A percentile compares a stretch with the other conserved stretches of the same genome.
These are phyloP conservation scores for Auriculariales sp. DNA, from an alignment of 768 basidiomycete species.

Conservation along the genomic window DNA sequence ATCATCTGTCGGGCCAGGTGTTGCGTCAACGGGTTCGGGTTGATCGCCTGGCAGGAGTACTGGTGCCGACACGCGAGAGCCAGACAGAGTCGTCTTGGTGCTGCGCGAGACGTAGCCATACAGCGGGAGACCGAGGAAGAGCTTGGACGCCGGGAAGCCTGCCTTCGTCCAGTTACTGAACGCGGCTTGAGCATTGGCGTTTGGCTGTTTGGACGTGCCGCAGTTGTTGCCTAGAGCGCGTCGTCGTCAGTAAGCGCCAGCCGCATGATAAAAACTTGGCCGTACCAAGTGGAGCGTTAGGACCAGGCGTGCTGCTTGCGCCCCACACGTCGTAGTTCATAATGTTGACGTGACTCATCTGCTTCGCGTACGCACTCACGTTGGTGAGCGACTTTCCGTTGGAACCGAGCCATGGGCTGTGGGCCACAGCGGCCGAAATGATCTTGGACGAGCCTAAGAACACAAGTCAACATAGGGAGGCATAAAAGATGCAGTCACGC, in stretches of 20 bases:
- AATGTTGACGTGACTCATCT: slow-evolving; percentile 54
- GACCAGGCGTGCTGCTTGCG: slow-evolving; percentile 46
- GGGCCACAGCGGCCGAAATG: slow-evolving; percentile 54
- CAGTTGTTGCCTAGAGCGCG: slow-evolving; percentile 32
- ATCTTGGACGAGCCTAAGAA: slow-evolving; percentile 28
- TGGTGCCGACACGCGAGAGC: slow-evolving; percentile 17
- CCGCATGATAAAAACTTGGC: background rate
- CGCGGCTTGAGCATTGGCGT: slow-evolving; percentile 51
- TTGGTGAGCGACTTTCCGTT: slow-evolving; percentile 48
- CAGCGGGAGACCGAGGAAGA: slow-evolving; percentile 52
- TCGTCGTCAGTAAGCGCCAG: background rate
- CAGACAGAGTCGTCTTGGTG: slow-evolving; percentile 28
- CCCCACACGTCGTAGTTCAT: slow-evolving; percentile 78
- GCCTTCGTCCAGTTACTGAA: slow-evolving; percentile 48
- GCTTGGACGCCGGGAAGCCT: slow-evolving; percentile 48
- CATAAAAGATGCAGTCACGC: background rate
- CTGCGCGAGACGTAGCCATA: slow-evolving; percentile 54
- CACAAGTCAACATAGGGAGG: background rate
- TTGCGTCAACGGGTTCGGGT: too few relatives aligned
- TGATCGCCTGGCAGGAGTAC: slow-evolving; percentile 3
- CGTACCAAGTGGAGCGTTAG: slow-evolving; percentile 51
- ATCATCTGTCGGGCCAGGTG: too few relatives aligned
- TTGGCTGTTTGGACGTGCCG: slow-evolving; percentile 45
- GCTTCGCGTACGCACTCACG: slow-evolving; percentile 46
- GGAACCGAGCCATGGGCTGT: slow-evolving; percentile 50